These are phyloP conservation scores for Aspergillus awamori DNA, from an alignment of 2,329 filamentous ascomycete species.

Conservation along the genomic window DNA sequence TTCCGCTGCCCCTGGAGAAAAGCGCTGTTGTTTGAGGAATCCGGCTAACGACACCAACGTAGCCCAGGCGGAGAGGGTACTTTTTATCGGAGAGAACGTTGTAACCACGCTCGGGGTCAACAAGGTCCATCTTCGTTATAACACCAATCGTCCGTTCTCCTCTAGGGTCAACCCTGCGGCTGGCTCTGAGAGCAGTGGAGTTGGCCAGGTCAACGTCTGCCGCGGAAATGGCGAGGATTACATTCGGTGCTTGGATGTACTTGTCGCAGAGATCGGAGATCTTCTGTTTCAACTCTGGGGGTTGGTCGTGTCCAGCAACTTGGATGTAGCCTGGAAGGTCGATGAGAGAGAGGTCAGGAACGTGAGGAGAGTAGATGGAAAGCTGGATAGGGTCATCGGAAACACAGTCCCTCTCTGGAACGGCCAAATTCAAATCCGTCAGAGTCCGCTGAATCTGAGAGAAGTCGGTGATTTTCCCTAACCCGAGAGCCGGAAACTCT, in stretches of 20 bases:
- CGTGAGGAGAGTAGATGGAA: conserved; percentile 90
- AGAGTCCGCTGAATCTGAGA: conserved; percentile 79
- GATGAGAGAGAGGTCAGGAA: conserved; percentile 92
- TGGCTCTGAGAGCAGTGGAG: conserved; percentile 87
- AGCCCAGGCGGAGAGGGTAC: conserved; percentile 91
- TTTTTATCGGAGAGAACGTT: conserved; percentile 84
- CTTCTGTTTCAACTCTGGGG: conserved; percentile 87
- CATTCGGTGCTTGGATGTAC: conserved; percentile 94
- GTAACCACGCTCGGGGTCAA: conserved; percentile 77
- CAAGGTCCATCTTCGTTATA: conserved; percentile 98
- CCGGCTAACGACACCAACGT: conserved; percentile 91
- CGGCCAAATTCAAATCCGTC: conserved; percentile 91
- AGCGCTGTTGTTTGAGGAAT: conserved; percentile 69
- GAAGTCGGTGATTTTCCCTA: conserved; percentile 91
- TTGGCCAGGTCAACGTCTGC: conserved; percentile 97
- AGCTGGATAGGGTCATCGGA: conserved; percentile 96
- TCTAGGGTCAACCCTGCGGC: conserved; percentile 86
- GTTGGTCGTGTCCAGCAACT: conserved; percentile 88
- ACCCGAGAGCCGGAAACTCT: conserved; percentile 88
- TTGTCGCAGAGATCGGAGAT: conserved; percentile 96
- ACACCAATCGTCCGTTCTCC: conserved; percentile 97
- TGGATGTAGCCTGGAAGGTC: conserved; percentile 98
- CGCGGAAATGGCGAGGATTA: conserved; percentile 95
- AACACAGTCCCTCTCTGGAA: conserved; percentile 87
- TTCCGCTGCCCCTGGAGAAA: conserved; percentile 80